Evolutionary conservation across 2,329 filamentous ascomycete genomes (phyloP).

Genomic region (Exophiala alcalophila): DNA sequence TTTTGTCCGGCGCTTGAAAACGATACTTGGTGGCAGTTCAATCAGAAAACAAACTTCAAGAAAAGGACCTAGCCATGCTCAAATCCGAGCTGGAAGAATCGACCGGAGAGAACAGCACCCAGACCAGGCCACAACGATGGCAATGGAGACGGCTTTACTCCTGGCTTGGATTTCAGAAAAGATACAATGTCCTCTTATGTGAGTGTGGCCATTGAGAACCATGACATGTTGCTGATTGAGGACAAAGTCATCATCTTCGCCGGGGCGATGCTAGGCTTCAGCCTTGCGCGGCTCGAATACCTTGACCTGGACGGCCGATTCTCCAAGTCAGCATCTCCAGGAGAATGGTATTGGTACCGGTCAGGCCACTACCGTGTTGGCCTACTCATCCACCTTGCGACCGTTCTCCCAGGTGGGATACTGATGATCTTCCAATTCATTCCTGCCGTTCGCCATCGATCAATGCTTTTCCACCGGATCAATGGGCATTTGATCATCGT

Average conservation of each 20-base stretch:
- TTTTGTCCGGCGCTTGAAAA: too few species aligned
- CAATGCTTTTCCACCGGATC: conserved; percentile 56
- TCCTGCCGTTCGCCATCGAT: conserved; percentile 44
- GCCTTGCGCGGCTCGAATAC: conserved; percentile 49
- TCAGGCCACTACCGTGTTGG: conserved; percentile 29
- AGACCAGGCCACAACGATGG: too few species aligned
- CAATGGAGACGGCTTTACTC: too few species aligned
- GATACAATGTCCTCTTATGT: conserved; percentile 14
- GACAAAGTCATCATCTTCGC: conserved; percentile 41
- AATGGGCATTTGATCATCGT: conserved; percentile 56
- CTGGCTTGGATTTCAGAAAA: conserved; percentile 11
- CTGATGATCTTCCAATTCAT: conserved; percentile 42
- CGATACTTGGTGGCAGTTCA: too few species aligned
- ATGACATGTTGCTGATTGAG: neutral
- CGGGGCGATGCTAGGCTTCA: conserved; percentile 49
- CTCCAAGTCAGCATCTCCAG: conserved; percentile 4
- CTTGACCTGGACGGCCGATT: conserved; percentile 45
- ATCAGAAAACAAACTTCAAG: too few species aligned
- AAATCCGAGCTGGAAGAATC: too few species aligned
- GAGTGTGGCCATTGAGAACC: neutral
- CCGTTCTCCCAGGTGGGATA: conserved; percentile 38
- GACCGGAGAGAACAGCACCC: too few species aligned
- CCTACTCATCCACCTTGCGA: conserved; percentile 41
- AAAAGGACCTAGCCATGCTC: too few species aligned
- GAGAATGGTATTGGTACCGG: conserved; percentile 18